These are phyloP conservation scores for Carex myosuroides DNA, from an alignment of 176 grass and related monocot genomes.

Conservation along the genomic window DNA sequence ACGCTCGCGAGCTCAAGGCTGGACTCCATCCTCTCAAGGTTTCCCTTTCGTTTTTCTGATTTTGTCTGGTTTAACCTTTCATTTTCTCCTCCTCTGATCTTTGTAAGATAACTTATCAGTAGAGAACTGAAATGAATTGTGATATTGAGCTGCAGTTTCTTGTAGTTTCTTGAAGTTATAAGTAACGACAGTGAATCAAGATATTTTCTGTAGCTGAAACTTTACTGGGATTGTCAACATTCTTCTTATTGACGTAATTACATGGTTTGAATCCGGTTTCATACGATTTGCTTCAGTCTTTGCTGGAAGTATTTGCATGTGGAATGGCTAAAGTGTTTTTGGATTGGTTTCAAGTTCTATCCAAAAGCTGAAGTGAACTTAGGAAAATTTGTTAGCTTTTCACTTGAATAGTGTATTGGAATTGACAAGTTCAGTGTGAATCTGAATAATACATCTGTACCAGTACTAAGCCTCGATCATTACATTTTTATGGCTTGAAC, in stretches of 20 bases:
- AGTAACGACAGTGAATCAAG: neutral
- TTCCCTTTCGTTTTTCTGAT: neutral
- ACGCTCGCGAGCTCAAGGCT: conserved; percentile 66
- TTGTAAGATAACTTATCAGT: neutral
- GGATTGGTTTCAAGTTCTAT: neutral
- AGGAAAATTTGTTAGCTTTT: neutral
- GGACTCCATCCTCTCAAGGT: conserved; percentile 91
- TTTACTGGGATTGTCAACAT: neutral
- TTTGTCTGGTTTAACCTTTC: neutral
- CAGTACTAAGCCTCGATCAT: neutral
- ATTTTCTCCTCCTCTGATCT: neutral
- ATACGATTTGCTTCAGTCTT: neutral
- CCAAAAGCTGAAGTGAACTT: neutral
- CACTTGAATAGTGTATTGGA: neutral
- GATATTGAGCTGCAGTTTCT: neutral
- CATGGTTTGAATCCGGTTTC: neutral
- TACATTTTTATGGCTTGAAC: neutral
- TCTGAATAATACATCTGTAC: neutral
- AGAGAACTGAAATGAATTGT: neutral
- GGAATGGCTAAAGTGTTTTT: neutral
- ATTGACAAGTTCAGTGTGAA: neutral
- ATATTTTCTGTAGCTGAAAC: neutral
- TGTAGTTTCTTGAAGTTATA: neutral
- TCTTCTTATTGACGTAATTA: neutral
- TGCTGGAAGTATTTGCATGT: neutral